Evolutionary conservation across 768 basidiomycete species (phyloP), one percentile per base, ranked within the genome.

Genomic region (Suillus americanus): DNA sequence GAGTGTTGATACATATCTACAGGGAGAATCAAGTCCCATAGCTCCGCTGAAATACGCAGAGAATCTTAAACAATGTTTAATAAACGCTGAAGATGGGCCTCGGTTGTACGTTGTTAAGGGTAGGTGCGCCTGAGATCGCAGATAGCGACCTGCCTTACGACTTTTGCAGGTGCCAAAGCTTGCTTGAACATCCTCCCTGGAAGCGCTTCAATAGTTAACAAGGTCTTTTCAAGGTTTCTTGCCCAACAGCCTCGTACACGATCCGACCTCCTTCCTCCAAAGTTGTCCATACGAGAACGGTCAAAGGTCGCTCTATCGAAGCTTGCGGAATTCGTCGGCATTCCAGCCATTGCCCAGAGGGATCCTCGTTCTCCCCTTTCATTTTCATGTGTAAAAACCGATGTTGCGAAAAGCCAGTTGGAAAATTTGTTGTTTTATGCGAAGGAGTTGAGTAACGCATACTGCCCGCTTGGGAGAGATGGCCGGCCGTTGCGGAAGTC

Each of bases 401-500:
- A 88, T 5, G 75, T 84, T 9, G 73, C 83, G 33, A 77, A 81
- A 71, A 80, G 76, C 18, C 90, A 92, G 70, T 74, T 76, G 0
- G 84, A 86, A 30, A 72, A 78, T 40, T 72, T 89, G 61, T 72
- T 69, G 50, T 75, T 79, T 46, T 89, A 86, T 64, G 73, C 74
- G 14, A 81, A 79, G 60, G 83, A 81, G 25, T 69, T 80, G 25
- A 72, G 77, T 5, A 70, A 72, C 1, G 83, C 86, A 3, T 87
- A 88, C 64, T 82, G 82, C 48, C 89, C 90, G 0, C 74, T 88
- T 1, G 82, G 81, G 3, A 76, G 79, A 5, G 84, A 89, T 64
- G 87, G 88, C 20, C 81, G 82, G 25, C 88, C 89, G 1, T 72
- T 83, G 61, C 82, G 89, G 71, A 89, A 82, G 90, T 90, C 64